Conservation (phyloP, 139 green algal genomes). For the Chlamydomonas incerta region DNA sequence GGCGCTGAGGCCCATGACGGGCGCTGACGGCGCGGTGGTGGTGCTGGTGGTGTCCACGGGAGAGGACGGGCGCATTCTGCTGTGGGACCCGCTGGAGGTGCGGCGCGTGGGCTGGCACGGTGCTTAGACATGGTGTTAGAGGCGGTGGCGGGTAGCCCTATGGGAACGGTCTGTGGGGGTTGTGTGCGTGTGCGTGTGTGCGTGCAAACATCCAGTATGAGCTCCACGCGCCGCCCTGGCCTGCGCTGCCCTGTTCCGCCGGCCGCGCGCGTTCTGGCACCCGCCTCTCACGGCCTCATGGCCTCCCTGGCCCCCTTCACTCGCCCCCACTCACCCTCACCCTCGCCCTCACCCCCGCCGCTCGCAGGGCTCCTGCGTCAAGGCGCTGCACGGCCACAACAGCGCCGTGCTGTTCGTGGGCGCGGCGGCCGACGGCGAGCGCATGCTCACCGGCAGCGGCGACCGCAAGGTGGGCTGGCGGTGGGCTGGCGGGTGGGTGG, state of each 20-base stretch:
- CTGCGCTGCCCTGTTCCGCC: no score
- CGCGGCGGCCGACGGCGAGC: not conserved
- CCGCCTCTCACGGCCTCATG: no score
- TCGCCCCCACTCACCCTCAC: no score
- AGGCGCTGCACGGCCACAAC: slow-evolving; percentile 18
- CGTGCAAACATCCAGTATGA: no score
- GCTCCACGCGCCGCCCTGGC: no score
- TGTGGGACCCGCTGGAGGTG: slow-evolving; percentile 26
- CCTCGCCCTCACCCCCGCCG: no score
- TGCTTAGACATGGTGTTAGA: no score
- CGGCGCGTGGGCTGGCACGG: not conserved
- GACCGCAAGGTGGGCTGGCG: not conserved
- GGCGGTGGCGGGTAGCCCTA: no score
- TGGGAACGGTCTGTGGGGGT: no score
- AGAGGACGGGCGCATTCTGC: slow-evolving; percentile 33
- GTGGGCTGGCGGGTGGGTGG: not conserved
- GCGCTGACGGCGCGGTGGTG: not conserved
- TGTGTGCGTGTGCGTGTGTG: no score
- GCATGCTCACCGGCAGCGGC: not conserved
- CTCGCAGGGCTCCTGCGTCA: not conserved
- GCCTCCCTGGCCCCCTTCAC: no score
- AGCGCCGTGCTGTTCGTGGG: not conserved
- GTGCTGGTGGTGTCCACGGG: slow-evolving; percentile 8
- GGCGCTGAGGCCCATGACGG: not conserved
- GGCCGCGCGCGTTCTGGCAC: no score